Evolutionary conservation across 306 rosid species (phyloP), one percentile per base, ranked within the genome.

Genomic region (Cicer pinnatifidum): DNA sequence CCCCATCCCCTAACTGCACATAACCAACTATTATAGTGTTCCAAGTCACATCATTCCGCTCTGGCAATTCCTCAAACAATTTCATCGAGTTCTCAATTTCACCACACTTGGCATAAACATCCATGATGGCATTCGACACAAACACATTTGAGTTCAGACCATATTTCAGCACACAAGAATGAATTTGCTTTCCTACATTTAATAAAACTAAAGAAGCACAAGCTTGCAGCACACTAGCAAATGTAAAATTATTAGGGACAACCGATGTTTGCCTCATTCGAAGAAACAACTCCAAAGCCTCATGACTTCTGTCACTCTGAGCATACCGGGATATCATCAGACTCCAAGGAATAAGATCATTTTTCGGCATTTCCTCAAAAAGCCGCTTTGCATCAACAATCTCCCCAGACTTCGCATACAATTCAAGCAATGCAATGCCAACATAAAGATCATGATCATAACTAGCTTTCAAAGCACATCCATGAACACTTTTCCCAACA

Each of bases 201-300:
- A 59, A 43, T 43, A 35, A 59, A 59, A 1, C 44, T 59, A 12
- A 59, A 59, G 65, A 59, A 43, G 65, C 43, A 7, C 65, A 59
- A n/a, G 65, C 65, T 59, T 59, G 65, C 43, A 59, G 40, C 65
- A 59, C 65, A 59, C 65, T 59, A 59, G 65, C 65, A 59, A 59
- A 59, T 33, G 65, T 59, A 59, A 59, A 59, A 59, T 59, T 59
- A 59, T 59, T 59, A 33, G 65, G 65, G 65, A 59, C 17, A n/a
- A 59, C 44, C 33, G 43, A 12, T 28, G 65, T 59, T 33, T 59
- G 43, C 65, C 65, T 59, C 65, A 59, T 59, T 12, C 65, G 65
- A 59, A 59, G 44, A 59, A 59, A 59, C 41, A 59, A 59, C 8
- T 59, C 44, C 44, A 59, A 59, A 6, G 65, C 65, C 43, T 59